Conservation (phyloP, 208 protist species). For the Spongospora subterranea region DNA sequence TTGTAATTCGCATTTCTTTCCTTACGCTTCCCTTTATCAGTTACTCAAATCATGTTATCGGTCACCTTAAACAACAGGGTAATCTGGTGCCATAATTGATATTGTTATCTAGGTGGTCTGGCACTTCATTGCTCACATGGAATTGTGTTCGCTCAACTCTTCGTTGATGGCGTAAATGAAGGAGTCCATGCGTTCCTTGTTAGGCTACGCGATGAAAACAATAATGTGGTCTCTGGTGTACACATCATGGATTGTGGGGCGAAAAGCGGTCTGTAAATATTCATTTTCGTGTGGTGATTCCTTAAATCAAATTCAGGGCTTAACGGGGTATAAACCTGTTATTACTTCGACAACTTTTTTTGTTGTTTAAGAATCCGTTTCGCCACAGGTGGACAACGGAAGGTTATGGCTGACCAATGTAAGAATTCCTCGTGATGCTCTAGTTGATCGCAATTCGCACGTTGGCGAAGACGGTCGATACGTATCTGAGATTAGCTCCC, state of each 20-base stretch:
- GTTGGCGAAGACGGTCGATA: slow-evolving; percentile 23
- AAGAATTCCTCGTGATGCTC: background rate
- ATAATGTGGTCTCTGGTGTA: background rate
- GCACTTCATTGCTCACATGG: slow-evolving; percentile 18
- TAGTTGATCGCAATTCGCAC: background rate
- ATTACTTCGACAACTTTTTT: background rate
- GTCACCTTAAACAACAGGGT: no score
- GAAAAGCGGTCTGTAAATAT: background rate
- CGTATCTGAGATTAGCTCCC: background rate
- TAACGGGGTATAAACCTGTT: background rate
- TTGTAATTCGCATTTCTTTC: no score
- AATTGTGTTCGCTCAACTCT: slow-evolving; percentile 37
- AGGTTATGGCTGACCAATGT: slow-evolving; percentile 29
- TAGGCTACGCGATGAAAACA: background rate
- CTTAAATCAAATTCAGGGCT: background rate
- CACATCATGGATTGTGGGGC: slow-evolving; percentile 27
- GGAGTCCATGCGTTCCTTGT: slow-evolving; percentile 44
- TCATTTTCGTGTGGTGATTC: background rate
- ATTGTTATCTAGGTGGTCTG: slow-evolving; percentile 24
- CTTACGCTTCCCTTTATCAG: no score
- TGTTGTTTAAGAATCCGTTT: background rate
- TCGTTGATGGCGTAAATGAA: background rate
- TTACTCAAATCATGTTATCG: no score
- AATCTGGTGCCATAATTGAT: no score
- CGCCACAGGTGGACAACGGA: background rate